Evolutionary conservation across 768 basidiomycete genomes (phyloP).

Genomic region (Stropharia rugosoannulata): DNA sequence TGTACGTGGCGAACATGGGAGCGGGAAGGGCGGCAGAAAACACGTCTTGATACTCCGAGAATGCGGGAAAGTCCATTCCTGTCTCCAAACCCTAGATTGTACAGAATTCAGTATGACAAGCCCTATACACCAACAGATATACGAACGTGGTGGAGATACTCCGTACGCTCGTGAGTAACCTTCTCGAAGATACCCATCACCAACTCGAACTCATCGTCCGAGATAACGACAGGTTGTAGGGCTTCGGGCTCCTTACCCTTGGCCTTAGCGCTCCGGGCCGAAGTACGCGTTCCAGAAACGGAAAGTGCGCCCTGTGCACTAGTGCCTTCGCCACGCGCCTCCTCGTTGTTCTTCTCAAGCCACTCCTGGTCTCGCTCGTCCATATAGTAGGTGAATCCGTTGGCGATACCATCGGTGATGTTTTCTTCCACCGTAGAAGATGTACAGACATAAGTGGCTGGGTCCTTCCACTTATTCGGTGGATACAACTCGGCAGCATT

Average conservation of each 20-base stretch:
- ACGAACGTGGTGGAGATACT: constrained; percentile 87
- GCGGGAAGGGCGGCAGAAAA: constrained; percentile 61
- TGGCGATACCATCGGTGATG: constrained; percentile 54
- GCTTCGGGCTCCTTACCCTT: constrained; percentile 85
- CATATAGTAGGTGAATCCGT: constrained; percentile 88
- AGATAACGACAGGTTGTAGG: constrained; percentile 60
- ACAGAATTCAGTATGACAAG: background rate
- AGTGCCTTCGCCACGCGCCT: constrained; percentile 82
- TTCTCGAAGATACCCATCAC: constrained; percentile 95
- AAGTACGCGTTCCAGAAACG: constrained; percentile 49
- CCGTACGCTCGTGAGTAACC: constrained; percentile 84
- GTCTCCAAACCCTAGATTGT: constrained; percentile 55
- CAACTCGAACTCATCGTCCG: constrained; percentile 92
- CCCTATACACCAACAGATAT: background rate
- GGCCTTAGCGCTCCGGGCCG: constrained; percentile 69
- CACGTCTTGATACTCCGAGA: constrained; percentile 69
- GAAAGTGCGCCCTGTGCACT: constrained; percentile 73
- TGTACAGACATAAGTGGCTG: constrained; percentile 73
- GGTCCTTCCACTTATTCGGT: constrained; percentile 68
- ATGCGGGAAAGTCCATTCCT: constrained; percentile 69
- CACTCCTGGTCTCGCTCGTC: constrained; percentile 96
- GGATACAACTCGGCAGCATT: constrained; percentile 82
- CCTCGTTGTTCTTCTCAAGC: constrained; percentile 90
- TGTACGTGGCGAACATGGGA: constrained; percentile 67
- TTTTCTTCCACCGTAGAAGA: constrained; percentile 87